phyloP scores from a whole-genome alignment of 2,329 filamentous ascomycete genomes.

The Xylaria sp. region DNA sequence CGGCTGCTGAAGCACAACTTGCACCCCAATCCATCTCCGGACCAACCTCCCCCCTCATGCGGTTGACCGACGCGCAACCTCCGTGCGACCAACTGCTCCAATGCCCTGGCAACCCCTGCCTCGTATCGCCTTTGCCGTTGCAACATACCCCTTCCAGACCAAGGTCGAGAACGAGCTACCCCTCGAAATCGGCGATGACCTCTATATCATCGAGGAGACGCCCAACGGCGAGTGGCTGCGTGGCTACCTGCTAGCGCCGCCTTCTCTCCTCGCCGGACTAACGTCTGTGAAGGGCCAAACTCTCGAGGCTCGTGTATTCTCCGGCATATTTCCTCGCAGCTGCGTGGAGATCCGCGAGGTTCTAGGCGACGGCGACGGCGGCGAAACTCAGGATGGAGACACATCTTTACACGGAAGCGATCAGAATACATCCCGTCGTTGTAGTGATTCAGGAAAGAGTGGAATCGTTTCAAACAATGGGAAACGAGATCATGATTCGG shows the following conservation, averaged over 20 bases:
- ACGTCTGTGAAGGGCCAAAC: slow-evolving; percentile 93
- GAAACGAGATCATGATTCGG: slow-evolving; percentile 47
- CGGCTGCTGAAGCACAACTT: slow-evolving; percentile 28
- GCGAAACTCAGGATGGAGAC: slow-evolving; percentile 68
- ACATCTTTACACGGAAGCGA: slow-evolving; percentile 47
- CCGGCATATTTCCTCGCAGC: slow-evolving; percentile 95
- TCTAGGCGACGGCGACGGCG: slow-evolving; percentile 76
- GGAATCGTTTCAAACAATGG: slow-evolving; percentile 58
- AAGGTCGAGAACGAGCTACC: slow-evolving; percentile 90
- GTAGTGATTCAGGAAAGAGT: slow-evolving; percentile 66
- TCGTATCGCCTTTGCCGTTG: slow-evolving; percentile 97
- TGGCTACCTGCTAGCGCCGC: slow-evolving; percentile 94
- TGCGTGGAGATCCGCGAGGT: slow-evolving; percentile 96
- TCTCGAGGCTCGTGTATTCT: slow-evolving; percentile 94
- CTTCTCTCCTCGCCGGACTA: slow-evolving; percentile 89
- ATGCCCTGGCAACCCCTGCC: slow-evolving; percentile 99
- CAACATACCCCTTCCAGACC: slow-evolving; percentile 92
- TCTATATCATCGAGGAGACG: slow-evolving; percentile 98
- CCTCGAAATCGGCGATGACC: slow-evolving; percentile 96
- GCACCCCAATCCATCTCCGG: slow-evolving; percentile 25
- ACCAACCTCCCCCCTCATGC: slow-evolving; percentile 46
- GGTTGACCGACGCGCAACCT: slow-evolving; percentile 49
- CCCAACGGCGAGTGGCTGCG: slow-evolving; percentile 92
- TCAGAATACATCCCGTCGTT: slow-evolving; percentile 50
- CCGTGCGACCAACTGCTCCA: slow-evolving; percentile 50